Percentiles rank a stretch among this genome's conserved stretches.
Evolutionary conservation across 257 asterid genomes (phyloP).

Genomic region (Solanum appendiculatum): DNA sequence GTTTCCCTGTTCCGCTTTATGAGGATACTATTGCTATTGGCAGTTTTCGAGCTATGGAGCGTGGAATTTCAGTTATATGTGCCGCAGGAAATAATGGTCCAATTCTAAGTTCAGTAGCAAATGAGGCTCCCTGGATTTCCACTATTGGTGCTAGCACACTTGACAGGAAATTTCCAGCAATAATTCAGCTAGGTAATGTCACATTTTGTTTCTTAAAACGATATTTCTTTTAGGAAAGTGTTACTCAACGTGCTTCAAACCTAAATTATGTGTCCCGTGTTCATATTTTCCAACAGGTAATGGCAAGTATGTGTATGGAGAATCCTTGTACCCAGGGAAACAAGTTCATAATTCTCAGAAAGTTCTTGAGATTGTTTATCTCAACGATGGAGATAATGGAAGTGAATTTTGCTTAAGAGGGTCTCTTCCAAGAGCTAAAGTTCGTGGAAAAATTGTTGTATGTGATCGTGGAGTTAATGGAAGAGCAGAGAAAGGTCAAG

Average conservation of each 20-base stretch:
- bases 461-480: constrained; percentile 7
- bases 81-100: constrained; percentile 11
- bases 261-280: not conserved
- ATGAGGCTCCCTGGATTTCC: constrained; percentile 5
- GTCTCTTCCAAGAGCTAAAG: not conserved
- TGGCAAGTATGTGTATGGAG: constrained; percentile 3
- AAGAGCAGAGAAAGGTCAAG: constrained; percentile 8
- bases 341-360: not conserved
- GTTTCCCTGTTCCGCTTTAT: not conserved
- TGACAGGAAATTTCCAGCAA: constrained; percentile 4
- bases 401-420: constrained; percentile 5
- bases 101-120: not conserved
- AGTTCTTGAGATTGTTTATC: not conserved
- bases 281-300: not conserved
- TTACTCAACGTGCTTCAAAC: not conserved
- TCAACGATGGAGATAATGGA: not conserved
- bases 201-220: not conserved
- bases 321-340: not conserved
- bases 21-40: constrained; percentile 7
- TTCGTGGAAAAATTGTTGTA: not conserved
- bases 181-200: not conserved
- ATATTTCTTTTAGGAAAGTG: not conserved
- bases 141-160: constrained; percentile 5
- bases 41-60: constrained; percentile 5
- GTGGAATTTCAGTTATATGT: not conserved